Base-by-base conservation (phyloP, 225 moss, liverwort and hornwort genomes). In the Sphagnum contortum region DNA sequence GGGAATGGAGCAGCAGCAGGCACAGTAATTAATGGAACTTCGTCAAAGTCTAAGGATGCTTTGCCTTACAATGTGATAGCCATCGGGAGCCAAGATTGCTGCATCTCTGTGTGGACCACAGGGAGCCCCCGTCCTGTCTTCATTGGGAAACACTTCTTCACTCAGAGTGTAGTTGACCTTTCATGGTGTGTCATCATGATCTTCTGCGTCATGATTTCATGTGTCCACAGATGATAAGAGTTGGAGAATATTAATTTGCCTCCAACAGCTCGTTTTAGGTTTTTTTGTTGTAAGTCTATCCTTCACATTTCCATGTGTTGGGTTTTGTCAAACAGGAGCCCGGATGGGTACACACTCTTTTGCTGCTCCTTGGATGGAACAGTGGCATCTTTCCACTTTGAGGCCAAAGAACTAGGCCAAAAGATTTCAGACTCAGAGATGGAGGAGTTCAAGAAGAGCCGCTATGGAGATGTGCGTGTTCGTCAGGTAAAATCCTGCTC, bases 331-430 rank as follows among this genome's bases (percentile, higher is more conserved):
- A 80, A 59, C 76, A 84, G 84, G 96, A 93, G 93, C 66, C 85
- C 90, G 71, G 96, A 98, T 74, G 96, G 96, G 46, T 98, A 98
- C 69, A 98, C 92, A 8, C 73, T 98, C 12, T 81, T 98, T 57
- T 98, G 96, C 79, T 93, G 96, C 73, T 98, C 96, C 4, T 79
- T 98, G 64, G 96, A 98, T 76, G 96, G 96, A 65, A 90, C 92
- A 45, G 96, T 98, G 44, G 90, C 96, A 12, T 77, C 81, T 9
- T 91, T 98, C 68, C 85, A 80, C 56, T 98, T 98, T 71, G 85
- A 89, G 69, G 53, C 81, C 48, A 92, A 93, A 71, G 96, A 98
- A 67, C 69, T 98, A 69, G 96, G 96, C 51, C 69, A 79, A 44
- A 93, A 80, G 72, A 80, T 98, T 64, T 80, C 81, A 48, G 90